Conservation (phyloP, 129 eudicot species). For the Dittrichia graveolens region DNA sequence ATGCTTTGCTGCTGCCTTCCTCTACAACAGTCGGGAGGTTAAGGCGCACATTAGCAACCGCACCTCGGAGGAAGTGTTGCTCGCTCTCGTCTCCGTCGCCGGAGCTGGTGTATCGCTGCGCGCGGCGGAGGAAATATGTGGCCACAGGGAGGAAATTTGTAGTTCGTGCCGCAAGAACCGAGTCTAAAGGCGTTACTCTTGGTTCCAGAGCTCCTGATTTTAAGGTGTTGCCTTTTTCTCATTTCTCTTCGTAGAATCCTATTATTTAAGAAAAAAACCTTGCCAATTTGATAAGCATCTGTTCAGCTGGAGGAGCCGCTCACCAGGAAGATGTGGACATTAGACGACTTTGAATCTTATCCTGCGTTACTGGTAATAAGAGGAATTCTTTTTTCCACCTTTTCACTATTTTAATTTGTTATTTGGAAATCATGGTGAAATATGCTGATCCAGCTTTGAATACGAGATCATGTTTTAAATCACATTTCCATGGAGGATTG, state of each 20-base stretch:
- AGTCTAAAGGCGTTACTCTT: conserved; percentile 69
- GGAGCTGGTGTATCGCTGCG: conserved; percentile 31
- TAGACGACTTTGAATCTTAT: conserved; percentile 76
- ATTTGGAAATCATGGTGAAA: too few species aligned
- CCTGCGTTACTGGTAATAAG: conserved; percentile 92
- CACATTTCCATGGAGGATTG: too few species aligned
- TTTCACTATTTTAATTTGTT: too few species aligned
- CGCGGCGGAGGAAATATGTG: conserved; percentile 30
- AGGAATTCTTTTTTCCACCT: too few species aligned
- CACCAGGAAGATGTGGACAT: conserved; percentile 74
- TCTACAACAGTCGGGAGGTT: conserved; percentile 8
- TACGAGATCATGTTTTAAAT: too few species aligned
- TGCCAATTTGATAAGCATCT: neutral
- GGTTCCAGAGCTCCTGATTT: conserved; percentile 83
- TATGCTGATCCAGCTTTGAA: too few species aligned
- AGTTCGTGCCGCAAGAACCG: conserved; percentile 80
- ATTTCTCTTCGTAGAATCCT: too few species aligned
- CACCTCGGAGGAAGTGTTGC: neutral
- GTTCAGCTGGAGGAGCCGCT: conserved; percentile 85
- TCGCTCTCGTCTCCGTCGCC: conserved; percentile 28
- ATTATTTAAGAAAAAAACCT: too few species aligned
- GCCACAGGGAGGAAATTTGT: conserved; percentile 41
- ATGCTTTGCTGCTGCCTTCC: conserved; percentile 8
- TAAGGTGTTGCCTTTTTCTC: conserved; percentile 45
- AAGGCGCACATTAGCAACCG: conserved; percentile 14